Percentiles rank a stretch among this genome's conserved stretches.
Evolutionary conservation across 164 flowering plant genomes (phyloP).

Genomic region (Chimonanthus salicifolius): DNA sequence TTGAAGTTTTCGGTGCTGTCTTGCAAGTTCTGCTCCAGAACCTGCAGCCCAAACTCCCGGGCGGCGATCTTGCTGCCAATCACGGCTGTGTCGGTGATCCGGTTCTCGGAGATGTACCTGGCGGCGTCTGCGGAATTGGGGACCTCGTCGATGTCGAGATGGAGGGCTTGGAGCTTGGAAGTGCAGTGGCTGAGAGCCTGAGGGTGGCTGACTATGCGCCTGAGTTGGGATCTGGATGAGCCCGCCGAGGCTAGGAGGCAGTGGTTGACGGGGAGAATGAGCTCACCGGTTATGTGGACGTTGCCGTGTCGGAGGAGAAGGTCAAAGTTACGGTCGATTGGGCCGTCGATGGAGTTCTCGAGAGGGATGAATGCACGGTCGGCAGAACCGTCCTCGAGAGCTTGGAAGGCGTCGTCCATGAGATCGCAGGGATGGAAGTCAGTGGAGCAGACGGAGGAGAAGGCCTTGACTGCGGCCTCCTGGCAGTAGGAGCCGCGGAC

Average conservation of each 20-base stretch:
- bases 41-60: constrained; percentile 19
- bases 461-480: constrained; percentile 28
- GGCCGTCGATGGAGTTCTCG: constrained; percentile 28
- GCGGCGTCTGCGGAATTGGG: constrained; percentile 23
- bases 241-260: constrained; percentile 23
- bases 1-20: constrained; percentile 4
- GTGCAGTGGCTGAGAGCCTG: constrained; percentile 28
- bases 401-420: constrained; percentile 29
- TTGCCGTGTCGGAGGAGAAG: constrained; percentile 20
- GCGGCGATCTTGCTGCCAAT: constrained; percentile 27
- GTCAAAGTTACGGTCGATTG: constrained; percentile 22
- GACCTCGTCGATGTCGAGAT: constrained; percentile 23
- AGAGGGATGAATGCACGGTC: constrained; percentile 23
- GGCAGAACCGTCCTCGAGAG: constrained; percentile 20
- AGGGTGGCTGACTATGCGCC: constrained; percentile 27
- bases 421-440: constrained; percentile 15
- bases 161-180: constrained; percentile 7
- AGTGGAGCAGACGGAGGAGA: constrained; percentile 12
- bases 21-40: constrained; percentile 24
- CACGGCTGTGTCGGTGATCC: constrained; percentile 22
- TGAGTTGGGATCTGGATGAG: not conserved
- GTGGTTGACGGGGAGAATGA: constrained; percentile 25
- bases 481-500: constrained; percentile 29
- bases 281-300: constrained; percentile 19
- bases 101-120: constrained; percentile 14